phyloP scores from a whole-genome alignment of 441 rosid genomes.

The Mallotus japonicus region DNA sequence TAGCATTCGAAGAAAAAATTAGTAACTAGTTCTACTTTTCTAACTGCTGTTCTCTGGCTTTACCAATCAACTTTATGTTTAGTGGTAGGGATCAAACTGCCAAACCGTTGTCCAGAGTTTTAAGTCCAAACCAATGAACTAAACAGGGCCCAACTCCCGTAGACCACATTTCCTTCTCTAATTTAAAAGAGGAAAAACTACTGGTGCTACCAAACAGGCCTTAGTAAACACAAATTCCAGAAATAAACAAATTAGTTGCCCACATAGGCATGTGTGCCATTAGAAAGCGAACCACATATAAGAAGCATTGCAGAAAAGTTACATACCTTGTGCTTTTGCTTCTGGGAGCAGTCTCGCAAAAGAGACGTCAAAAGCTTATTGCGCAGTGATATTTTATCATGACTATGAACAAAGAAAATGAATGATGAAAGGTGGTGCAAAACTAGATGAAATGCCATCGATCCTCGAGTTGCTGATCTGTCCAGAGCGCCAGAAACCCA shows the following conservation, averaged over 20 bases:
- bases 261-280: background rate
- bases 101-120: background rate
- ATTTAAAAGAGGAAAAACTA: background rate
- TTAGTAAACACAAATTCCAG: background rate
- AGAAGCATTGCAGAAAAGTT: conserved; percentile 8
- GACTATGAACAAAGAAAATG: conserved; percentile 40
- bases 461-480: conserved; percentile 60
- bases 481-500: conserved; percentile 84
- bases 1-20: too few relatives aligned
- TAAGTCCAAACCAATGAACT: background rate
- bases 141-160: background rate
- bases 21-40: background rate
- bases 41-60: background rate
- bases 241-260: background rate
- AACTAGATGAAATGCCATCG: conserved; percentile 59
- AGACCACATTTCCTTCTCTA: too few relatives aligned
- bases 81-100: background rate
- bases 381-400: conserved; percentile 35
- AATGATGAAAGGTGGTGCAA: conserved; percentile 70
- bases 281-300: background rate
- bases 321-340: conserved; percentile 64
- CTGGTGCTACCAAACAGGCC: background rate
- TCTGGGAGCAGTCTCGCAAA: conserved; percentile 67
- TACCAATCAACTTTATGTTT: background rate
- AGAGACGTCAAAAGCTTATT: conserved; percentile 68